phyloP scores from a whole-genome alignment of 306 rosid genomes.

The Cotoneaster glaucophyllus region DNA sequence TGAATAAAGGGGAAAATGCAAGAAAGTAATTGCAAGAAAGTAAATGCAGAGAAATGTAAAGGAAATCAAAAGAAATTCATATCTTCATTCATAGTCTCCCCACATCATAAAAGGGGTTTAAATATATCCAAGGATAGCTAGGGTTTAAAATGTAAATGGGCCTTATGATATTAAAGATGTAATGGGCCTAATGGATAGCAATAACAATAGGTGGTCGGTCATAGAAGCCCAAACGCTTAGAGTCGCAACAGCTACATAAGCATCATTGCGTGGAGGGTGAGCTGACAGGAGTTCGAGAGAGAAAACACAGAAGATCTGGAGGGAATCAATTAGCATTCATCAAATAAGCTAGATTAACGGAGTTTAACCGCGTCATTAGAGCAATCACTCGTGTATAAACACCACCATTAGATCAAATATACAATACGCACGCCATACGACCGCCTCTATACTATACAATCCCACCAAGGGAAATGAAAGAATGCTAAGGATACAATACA shows the following conservation, averaged over 20 bases:
- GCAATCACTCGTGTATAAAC: not conserved
- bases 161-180: too few species aligned
- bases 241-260: not conserved
- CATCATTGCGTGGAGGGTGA: not conserved
- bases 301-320: not conserved
- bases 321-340: not conserved
- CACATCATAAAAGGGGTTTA: too few species aligned
- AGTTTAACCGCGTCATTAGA: not conserved
- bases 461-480: constrained; percentile 1
- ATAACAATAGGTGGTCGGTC: too few species aligned
- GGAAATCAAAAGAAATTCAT: too few species aligned
- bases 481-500: not conserved
- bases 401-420: not conserved
- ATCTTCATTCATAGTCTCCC: too few species aligned
- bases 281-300: not conserved
- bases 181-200: too few species aligned
- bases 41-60: too few species aligned
- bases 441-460: not conserved
- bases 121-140: too few species aligned
- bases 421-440: not conserved
- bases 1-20: too few species aligned
- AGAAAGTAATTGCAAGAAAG: too few species aligned
- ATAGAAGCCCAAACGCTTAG: too few species aligned
- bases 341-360: not conserved
- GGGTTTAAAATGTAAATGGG: too few species aligned